phyloP scores from a whole-genome alignment of 2,329 filamentous ascomycete species.

The Diaporthe caulivora region DNA sequence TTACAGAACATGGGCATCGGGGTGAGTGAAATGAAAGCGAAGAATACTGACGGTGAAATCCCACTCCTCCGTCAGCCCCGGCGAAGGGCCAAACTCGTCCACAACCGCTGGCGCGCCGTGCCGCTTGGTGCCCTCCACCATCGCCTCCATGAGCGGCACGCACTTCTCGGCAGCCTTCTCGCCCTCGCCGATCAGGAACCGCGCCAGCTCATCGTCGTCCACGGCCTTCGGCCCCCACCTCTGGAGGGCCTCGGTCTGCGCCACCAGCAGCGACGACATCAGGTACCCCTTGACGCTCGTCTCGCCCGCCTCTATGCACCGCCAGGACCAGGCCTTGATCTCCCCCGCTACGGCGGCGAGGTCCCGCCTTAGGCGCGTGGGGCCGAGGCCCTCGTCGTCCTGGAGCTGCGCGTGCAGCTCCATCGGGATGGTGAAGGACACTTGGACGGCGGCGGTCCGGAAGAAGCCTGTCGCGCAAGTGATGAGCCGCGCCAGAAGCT shows the following conservation, averaged over 20 bases:
- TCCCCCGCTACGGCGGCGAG: constrained; percentile 48
- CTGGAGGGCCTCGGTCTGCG: constrained; percentile 52
- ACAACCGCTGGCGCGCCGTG: constrained; percentile 22
- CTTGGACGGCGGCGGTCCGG: constrained; percentile 55
- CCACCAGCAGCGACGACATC: constrained; percentile 50
- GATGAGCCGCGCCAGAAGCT: constrained; percentile 54
- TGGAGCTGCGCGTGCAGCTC: constrained; percentile 61
- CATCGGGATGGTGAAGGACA: constrained; percentile 56
- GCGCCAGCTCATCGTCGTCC: constrained; percentile 48
- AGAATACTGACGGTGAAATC: constrained; percentile 31
- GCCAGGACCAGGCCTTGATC: constrained; percentile 48
- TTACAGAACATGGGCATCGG: neutral
- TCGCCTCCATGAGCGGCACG: constrained; percentile 50
- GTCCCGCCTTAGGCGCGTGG: constrained; percentile 48
- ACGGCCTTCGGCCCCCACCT: constrained; percentile 39
- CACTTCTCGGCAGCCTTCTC: constrained; percentile 46
- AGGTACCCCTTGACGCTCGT: constrained; percentile 57
- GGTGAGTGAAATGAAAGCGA: neutral
- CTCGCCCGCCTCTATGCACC: constrained; percentile 55
- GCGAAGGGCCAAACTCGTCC: neutral
- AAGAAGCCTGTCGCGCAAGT: constrained; percentile 58
- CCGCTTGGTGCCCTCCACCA: constrained; percentile 43
- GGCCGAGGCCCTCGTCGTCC: constrained; percentile 51
- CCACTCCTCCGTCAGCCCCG: constrained; percentile 37
- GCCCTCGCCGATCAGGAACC: constrained; percentile 46